Evolutionary conservation across 2,329 filamentous ascomycete species (phyloP), one percentile per base, ranked within the genome.

Genomic region (Grosmannia serpens): DNA sequence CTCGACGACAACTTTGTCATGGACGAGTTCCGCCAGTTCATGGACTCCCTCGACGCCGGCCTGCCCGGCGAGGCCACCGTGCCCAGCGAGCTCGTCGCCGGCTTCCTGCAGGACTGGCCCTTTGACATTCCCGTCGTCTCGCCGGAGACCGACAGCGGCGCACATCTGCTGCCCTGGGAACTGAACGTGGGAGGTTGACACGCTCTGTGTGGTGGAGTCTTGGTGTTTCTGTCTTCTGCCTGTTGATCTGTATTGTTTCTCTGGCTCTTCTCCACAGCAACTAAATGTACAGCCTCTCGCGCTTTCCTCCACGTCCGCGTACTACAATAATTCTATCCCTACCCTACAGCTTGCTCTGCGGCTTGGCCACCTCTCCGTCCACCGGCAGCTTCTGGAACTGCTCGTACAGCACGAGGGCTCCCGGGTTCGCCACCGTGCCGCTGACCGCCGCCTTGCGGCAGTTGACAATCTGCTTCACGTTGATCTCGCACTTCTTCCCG

Each of bases 401-500:
- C 33, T 59, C 49, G 59, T 71, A 74, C 47, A 66, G 67, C 22
- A 63, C 62, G 44, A 74, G 66, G 58, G 66, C 65, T 17, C 65
- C 66, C 7, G 73, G 73, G 64, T 76, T 76, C 47, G 65, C 62
- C 11, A 75, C 69, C 9, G 73, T 75, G 10, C 69, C 69, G 57
- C 68, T 71, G 11, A 69, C 63, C 54, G 62, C 69, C 60, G 72
- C 71, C 57, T 68, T 69, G 29, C 64, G 68, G 11, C 75, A 74
- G 60, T 62, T 68, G 22, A 71, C 69, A 24, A 70, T 70, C 61
- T 71, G 67, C 68, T 72, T 77, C 47, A 78, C 72, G 35, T 68
- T 70, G 54, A 69, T 72, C 68, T 73, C 71, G 31, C 76, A 71
- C 60, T 76, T 77, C 65, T 77, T 77, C 8, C 75, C 74, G 59